Conservation (phyloP, 352 stramenopile genomes). For the Globisporangium perplexum region DNA sequence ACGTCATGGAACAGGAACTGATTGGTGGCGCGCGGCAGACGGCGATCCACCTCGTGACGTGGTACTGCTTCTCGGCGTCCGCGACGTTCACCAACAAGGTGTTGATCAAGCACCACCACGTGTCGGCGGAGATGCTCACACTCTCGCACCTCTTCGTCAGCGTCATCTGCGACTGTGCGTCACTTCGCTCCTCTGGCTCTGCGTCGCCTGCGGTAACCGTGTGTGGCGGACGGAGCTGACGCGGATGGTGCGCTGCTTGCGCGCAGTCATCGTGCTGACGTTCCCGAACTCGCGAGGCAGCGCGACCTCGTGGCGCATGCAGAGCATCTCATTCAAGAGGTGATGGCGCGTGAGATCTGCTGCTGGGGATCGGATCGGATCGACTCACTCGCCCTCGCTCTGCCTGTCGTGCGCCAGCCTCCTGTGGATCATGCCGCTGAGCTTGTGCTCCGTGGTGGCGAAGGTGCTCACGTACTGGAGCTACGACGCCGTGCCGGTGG, state of each 20-base stretch:
- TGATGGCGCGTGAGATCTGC: not conserved
- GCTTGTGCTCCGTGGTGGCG: constrained; percentile 69
- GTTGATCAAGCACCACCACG: constrained; percentile 83
- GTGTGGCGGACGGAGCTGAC: too few relatives aligned
- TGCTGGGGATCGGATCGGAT: not conserved
- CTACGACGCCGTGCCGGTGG: constrained; percentile 79
- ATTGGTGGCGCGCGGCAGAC: constrained; percentile 15
- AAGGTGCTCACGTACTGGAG: constrained; percentile 88
- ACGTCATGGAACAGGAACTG: too few relatives aligned
- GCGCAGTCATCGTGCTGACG: constrained; percentile 65
- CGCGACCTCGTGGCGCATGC: constrained; percentile 50
- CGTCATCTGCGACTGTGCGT: constrained; percentile 70
- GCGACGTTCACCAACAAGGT: constrained; percentile 85
- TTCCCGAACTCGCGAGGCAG: constrained; percentile 42
- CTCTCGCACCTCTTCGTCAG: constrained; percentile 81
- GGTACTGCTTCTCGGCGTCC: constrained; percentile 79
- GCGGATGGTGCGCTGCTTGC: not conserved
- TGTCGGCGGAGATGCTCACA: constrained; percentile 82
- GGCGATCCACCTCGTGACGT: constrained; percentile 41
- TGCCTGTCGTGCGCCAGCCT: constrained; percentile 25
- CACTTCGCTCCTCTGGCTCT: not conserved
- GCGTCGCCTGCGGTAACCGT: too few relatives aligned
- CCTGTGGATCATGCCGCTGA: constrained; percentile 74
- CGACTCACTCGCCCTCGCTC: not conserved
- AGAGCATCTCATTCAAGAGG: constrained; percentile 46